Conservation (phyloP, 163 green algal species). For the Scenedesmus sp. region DNA sequence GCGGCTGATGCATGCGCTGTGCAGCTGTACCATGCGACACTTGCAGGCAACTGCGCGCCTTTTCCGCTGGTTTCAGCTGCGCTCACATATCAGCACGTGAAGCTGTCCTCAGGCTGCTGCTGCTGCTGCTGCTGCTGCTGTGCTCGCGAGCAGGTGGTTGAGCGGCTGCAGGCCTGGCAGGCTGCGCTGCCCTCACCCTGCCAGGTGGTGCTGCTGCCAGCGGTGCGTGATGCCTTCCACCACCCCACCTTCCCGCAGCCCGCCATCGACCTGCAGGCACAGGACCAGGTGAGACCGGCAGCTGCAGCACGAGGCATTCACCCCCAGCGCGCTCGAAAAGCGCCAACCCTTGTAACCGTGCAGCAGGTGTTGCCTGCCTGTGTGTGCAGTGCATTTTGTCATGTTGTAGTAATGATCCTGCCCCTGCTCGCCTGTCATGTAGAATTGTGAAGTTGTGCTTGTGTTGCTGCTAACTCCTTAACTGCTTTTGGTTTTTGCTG, state of each 20-base stretch:
- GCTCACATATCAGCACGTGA: background rate
- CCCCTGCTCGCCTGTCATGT: background rate
- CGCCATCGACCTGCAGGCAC: conserved; percentile 50
- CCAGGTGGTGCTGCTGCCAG: conserved; percentile 79
- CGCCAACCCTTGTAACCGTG: background rate
- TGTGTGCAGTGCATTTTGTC: background rate
- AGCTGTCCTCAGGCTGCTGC: background rate
- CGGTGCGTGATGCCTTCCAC: conserved; percentile 74
- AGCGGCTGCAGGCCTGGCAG: conserved; percentile 59
- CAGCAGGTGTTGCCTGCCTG: background rate
- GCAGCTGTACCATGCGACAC: background rate
- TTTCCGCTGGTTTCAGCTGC: background rate
- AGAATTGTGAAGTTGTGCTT: background rate
- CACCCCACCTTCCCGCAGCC: conserved; percentile 83
- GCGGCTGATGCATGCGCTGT: background rate
- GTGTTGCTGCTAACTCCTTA: background rate
- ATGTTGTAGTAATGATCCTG: background rate
- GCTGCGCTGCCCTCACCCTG: conserved; percentile 31
- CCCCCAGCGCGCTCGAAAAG: background rate
- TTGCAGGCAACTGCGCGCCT: background rate
- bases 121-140: background rate
- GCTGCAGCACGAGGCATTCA: background rate
- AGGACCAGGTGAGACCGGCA: conserved; percentile 19
- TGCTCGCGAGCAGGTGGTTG: conserved; percentile 59
- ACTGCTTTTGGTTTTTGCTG: background rate